Evolutionary conservation across 768 basidiomycete species (phyloP), one percentile per base, ranked within the genome.

Genomic region (Suillus paluster): DNA sequence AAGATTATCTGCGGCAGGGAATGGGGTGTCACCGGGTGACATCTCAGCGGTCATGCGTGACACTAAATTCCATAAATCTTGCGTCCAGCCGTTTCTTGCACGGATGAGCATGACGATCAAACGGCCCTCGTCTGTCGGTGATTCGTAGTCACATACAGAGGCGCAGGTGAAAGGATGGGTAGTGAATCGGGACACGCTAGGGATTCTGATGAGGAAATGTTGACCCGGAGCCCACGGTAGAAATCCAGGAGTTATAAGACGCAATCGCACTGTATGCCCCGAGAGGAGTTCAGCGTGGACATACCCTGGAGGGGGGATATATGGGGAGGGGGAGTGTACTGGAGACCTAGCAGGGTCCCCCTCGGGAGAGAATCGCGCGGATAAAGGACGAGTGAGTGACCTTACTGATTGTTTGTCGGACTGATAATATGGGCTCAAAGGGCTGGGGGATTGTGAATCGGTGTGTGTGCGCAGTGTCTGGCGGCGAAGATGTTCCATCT

Each of bases 161-260:
- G 84, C 85, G 63, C 84, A 84, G 0, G 92, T 92, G 73, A 92
- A 93, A 3, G 91, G 91, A 67, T 93, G 91, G 4, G 84, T 81
- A 27, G 84, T 82, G 67, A 87, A 78, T 38, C 75, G 77, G 4
- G 87, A 86, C 30, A 94, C 77, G 34, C 81, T 81, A 0, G 92
- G 91, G 21, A 92, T 79, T 57, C 79, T 84, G 63, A 94, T 78
- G 25, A 89, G 79, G 67, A 92, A 86, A 71, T 91, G 88, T 72
- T 93, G 92, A n/a, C 91, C 92, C 3, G 91, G 86, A 1, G 85
- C 81, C 91, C 91, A 93, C 0, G 79, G 72, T 54, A 89, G 70
- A 55, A 80, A 81, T 2, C 82, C 80, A 0, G 86, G 81, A 0
- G 88, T 79, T 59, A 85, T 76, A 44, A 92, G 75, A 0, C 87